Conservation (phyloP, 148 eudicot genomes). For the Drosera capensis region DNA sequence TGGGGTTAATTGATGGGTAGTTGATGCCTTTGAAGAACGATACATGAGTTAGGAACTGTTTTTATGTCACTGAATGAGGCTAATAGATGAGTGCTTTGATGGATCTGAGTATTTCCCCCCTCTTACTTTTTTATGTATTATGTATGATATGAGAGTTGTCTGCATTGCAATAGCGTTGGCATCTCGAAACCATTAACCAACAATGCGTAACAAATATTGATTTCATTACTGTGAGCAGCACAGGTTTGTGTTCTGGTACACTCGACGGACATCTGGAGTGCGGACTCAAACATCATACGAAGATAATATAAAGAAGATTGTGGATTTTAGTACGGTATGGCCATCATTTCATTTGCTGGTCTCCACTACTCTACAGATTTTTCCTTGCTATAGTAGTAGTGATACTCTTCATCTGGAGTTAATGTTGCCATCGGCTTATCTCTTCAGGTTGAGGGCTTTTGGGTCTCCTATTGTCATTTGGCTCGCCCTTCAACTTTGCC, state of each 20-base stretch:
- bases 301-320: slow-evolving; percentile 73
- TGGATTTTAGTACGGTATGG: slow-evolving; percentile 77
- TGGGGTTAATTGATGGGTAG: too few relatives aligned
- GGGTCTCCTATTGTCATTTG: slow-evolving; percentile 93
- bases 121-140: too few relatives aligned
- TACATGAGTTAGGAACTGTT: too few relatives aligned
- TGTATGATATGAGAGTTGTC: too few relatives aligned
- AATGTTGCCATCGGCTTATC: slow-evolving; percentile 1
- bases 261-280: slow-evolving; percentile 72
- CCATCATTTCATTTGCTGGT: neutral
- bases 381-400: neutral
- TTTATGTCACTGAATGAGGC: too few relatives aligned
- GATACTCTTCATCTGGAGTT: neutral
- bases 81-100: too few relatives aligned
- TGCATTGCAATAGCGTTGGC: too few relatives aligned
- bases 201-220: slow-evolving; percentile 2
- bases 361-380: neutral
- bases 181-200: too few relatives aligned
- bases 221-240: slow-evolving; percentile 29
- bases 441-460: slow-evolving; percentile 79
- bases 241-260: slow-evolving; percentile 89
- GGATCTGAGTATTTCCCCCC: too few relatives aligned
- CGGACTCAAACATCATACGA: slow-evolving; percentile 76
- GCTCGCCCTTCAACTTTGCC: slow-evolving; percentile 82
- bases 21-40: too few relatives aligned